Percentiles rank a stretch among this genome's conserved stretches.
Evolutionary conservation across 805 yeast genomes (phyloP).

Genomic region (Saccharomyces mikatae): DNA sequence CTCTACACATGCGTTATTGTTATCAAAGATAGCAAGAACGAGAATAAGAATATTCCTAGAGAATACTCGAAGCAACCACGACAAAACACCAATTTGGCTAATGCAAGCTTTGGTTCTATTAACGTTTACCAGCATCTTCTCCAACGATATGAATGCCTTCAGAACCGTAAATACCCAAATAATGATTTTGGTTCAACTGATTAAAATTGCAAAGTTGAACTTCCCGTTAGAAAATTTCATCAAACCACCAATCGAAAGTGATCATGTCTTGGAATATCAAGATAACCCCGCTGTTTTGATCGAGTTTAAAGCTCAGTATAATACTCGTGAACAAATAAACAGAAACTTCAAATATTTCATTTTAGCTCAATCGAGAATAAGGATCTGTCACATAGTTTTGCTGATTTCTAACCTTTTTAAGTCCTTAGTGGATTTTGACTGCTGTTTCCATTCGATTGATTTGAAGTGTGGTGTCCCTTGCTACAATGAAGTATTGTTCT

Average conservation of each 20-base stretch:
- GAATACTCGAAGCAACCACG: constrained; percentile 17
- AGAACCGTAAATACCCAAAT: constrained; percentile 74
- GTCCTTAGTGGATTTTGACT: constrained; percentile 36
- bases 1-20: constrained; percentile 62
- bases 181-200: constrained; percentile 68
- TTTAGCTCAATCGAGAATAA: constrained; percentile 62
- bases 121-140: constrained; percentile 78
- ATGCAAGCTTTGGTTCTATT: constrained; percentile 77
- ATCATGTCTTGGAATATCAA: constrained; percentile 37
- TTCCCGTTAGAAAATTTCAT: constrained; percentile 43
- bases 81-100: constrained; percentile 47
- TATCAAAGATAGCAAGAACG: constrained; percentile 59
- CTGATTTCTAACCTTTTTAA: constrained; percentile 51
- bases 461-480: constrained; percentile 63
- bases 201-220: constrained; percentile 67
- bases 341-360: constrained; percentile 46
- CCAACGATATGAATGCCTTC: constrained; percentile 55
- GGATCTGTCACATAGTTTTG: constrained; percentile 64
- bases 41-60: constrained; percentile 63
- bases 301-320: constrained; percentile 24
- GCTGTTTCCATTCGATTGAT: constrained; percentile 39
- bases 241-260: constrained; percentile 35
- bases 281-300: constrained; percentile 40
- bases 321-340: constrained; percentile 24
- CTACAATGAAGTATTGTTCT: constrained; percentile 52